Evolutionary conservation across 2,329 filamentous ascomycete species (phyloP), one percentile per base, ranked within the genome.

Genomic region (Blumeria graminis): DNA sequence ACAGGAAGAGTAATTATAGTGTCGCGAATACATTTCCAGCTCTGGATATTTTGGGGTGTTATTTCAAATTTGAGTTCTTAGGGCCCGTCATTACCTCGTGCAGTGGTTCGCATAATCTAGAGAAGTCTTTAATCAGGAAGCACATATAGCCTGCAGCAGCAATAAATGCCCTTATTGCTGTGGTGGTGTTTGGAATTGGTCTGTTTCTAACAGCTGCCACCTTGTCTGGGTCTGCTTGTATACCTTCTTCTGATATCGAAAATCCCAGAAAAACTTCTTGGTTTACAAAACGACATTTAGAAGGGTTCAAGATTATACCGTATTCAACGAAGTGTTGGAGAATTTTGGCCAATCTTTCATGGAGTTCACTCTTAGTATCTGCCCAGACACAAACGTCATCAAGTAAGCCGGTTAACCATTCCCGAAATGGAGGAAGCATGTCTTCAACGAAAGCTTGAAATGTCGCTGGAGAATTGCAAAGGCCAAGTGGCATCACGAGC

Each of bases 401-500:
- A 13, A 46, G 41, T 6, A 46, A 46, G 22, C 41, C 41, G 3
- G 41, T 9, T 13, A 46, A 3, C 41, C 41, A 16, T n/a, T 46
- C 41, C 13, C 41, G 41, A 46, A 46, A 46, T 13, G 41, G 41
- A 16, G 41, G 3, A 9, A 46, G n/a, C 9, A 46, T 9, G 16
- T 46, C 41, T 46, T 46, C 6, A 18, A 46, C 41, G 22, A 28
- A 28, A 4, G 22, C 22, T 28, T 28, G 22, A 28, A 28, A 28
- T 28, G 22, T 28, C 22, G 22, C 22, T 28, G 22, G 22, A 28
- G 22, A 28, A 28, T 28, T 28, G 22, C 22, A 46, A 46, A 46
- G 41, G 4, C 41, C 50, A 33, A 58, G 56, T 14, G 46, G 55
- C 35, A 58, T 11, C 10, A 58, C 55, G 8, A 36, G 38, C 18